Evolutionary conservation across 176 grass and related monocot species (phyloP).

Genomic region (Pharus latifolius): DNA sequence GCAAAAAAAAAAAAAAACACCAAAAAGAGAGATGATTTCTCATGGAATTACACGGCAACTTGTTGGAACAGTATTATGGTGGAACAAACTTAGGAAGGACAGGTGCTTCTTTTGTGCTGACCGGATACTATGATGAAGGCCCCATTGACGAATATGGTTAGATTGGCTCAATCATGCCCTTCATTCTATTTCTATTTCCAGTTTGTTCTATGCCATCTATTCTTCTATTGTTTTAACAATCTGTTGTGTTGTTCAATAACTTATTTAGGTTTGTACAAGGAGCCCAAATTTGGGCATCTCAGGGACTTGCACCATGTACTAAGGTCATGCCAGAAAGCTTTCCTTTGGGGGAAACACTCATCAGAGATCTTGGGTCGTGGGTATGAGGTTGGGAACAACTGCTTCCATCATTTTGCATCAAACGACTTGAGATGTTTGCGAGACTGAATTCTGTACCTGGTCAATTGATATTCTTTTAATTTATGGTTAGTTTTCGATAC

Average conservation of each 20-base stretch:
- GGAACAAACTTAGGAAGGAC: slow-evolving; percentile 90
- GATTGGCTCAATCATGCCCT: neutral
- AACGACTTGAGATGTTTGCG: neutral
- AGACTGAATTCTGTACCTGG: neutral
- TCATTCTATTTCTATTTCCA: neutral
- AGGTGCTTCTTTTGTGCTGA: slow-evolving; percentile 64
- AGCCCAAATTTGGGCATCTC: slow-evolving; percentile 90
- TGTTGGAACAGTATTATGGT: slow-evolving; percentile 63
- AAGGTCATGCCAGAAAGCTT: slow-evolving; percentile 54
- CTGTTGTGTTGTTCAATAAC: neutral
- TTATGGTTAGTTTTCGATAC: slow-evolving; percentile 18
- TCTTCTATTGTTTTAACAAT: neutral
- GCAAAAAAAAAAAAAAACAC: neutral
- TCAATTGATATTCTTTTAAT: neutral
- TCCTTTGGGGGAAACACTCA: slow-evolving; percentile 51
- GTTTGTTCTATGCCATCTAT: neutral
- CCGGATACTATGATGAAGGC: slow-evolving; percentile 88
- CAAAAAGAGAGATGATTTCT: neutral
- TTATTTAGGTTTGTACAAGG: slow-evolving; percentile 61
- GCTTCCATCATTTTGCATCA: neutral
- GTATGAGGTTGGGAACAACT: slow-evolving; percentile 51
- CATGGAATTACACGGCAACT: slow-evolving; percentile 9
- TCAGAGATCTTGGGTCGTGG: slow-evolving; percentile 38
- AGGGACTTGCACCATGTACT: slow-evolving; percentile 65
- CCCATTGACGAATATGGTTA: slow-evolving; percentile 89